These are phyloP conservation scores for Phytophthora cactorum DNA, from an alignment of 352 stramenopile genomes.

Conservation along the genomic window DNA sequence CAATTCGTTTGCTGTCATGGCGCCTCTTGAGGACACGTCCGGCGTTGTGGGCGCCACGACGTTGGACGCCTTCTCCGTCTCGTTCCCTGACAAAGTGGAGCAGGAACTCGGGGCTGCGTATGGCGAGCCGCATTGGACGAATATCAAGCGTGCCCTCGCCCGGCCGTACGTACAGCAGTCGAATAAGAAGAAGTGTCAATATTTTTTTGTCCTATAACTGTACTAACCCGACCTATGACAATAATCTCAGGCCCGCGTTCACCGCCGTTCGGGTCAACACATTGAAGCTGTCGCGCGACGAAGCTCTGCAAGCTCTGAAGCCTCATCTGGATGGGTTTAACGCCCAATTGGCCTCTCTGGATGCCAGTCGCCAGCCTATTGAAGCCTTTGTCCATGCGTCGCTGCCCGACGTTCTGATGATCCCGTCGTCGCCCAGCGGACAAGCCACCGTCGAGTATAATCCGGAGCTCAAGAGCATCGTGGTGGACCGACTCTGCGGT, in stretches of 20 bases:
- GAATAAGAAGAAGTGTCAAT: constrained; percentile 2
- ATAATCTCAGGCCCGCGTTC: constrained; percentile 52
- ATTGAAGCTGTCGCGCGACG: constrained; percentile 56
- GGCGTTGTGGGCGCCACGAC: constrained; percentile 86
- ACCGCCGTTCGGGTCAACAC: constrained; percentile 87
- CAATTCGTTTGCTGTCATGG: constrained; percentile 20
- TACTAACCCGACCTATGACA: background rate
- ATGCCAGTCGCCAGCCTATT: constrained; percentile 42
- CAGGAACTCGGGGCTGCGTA: constrained; percentile 65
- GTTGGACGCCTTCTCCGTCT: constrained; percentile 70
- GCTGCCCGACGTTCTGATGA: constrained; percentile 70
- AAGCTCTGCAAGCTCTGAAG: constrained; percentile 56
- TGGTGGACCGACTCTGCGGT: constrained; percentile 92
- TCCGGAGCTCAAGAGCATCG: constrained; percentile 62
- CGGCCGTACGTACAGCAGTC: constrained; percentile 22
- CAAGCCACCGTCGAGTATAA: constrained; percentile 29
- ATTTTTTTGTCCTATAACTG: too few relatives aligned
- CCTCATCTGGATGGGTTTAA: constrained; percentile 65
- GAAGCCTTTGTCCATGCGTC: constrained; percentile 44
- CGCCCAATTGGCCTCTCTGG: constrained; percentile 43
- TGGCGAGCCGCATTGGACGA: constrained; percentile 62
- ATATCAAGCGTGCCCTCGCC: constrained; percentile 80
- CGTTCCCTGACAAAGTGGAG: constrained; percentile 76
- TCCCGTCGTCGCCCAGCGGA: constrained; percentile 55
- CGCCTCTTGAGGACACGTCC: constrained; percentile 87